These are phyloP conservation scores for Cercospora sp. DNA, from an alignment of 2,329 filamentous ascomycete genomes.

Conservation along the genomic window DNA sequence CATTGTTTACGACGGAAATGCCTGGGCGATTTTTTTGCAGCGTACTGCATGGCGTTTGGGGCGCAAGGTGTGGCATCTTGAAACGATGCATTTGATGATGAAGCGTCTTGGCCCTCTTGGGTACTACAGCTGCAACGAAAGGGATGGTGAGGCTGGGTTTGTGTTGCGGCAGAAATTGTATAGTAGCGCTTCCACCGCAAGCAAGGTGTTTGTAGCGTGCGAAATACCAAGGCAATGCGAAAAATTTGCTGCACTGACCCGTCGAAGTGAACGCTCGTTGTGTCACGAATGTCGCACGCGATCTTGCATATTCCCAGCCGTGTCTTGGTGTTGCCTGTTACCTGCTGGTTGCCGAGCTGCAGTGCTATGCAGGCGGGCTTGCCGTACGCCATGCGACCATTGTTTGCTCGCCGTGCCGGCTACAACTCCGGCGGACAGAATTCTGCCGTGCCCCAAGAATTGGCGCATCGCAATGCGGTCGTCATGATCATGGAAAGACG, in stretches of 20 bases:
- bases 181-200: background rate
- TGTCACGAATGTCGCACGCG: background rate
- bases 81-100: background rate
- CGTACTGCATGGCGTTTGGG: constrained; percentile 3
- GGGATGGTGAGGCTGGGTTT: background rate
- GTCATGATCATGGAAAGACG: background rate
- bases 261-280: background rate
- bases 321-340: background rate
- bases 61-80: background rate
- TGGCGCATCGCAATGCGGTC: background rate
- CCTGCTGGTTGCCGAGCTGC: constrained; percentile 6
- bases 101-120: background rate
- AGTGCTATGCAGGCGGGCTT: background rate
- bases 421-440: background rate
- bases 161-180: background rate
- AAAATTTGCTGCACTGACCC: background rate
- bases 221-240: background rate
- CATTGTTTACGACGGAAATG: constrained; percentile 1
- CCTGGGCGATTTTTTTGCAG: background rate
- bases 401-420: background rate
- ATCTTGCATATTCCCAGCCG: background rate
- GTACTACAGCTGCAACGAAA: background rate
- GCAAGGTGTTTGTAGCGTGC: background rate
- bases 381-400: background rate
- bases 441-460: background rate